Evolutionary conservation across 1,139 yeast species (phyloP).

Genomic region (Hyphopichia burtonii): DNA sequence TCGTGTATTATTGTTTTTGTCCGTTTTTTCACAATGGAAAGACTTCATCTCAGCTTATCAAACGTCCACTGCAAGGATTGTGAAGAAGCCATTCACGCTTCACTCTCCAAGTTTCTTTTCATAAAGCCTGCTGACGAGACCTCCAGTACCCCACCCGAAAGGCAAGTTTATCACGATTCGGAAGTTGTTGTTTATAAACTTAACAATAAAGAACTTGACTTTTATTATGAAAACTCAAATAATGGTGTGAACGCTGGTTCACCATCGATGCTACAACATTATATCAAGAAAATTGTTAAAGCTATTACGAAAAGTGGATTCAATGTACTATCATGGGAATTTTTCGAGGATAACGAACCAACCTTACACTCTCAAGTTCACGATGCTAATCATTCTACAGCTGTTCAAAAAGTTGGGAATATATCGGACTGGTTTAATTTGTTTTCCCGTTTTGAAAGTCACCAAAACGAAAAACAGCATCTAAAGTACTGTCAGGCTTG

Average conservation of each 20-base stretch:
- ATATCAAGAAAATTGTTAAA: conserved; percentile 22
- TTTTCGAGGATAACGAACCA: conserved; percentile 16
- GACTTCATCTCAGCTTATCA: conserved; percentile 27
- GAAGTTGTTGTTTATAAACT: conserved; percentile 13
- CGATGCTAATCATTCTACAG: conserved; percentile 1
- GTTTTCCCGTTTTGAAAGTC: conserved; percentile 11
- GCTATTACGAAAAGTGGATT: conserved; percentile 29
- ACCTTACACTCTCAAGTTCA: conserved; percentile 10
- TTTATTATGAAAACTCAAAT: conserved; percentile 14
- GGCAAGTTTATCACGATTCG: conserved; percentile 17
- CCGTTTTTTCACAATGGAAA: conserved; percentile 19
- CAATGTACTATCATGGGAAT: conserved; percentile 34
- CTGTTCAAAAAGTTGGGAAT: conserved; percentile 12
- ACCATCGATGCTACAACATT: conserved; percentile 9
- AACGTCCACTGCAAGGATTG: conserved; percentile 57
- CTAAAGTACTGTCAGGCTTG: conserved; percentile 34
- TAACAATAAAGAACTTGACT: conserved; percentile 18
- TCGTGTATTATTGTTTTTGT: too few species aligned
- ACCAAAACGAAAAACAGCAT: conserved; percentile 18
- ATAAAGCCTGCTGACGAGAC: not conserved
- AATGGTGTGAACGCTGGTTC: not conserved
- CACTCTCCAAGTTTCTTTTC: conserved; percentile 11
- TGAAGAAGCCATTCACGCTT: conserved; percentile 31
- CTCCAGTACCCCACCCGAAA: conserved; percentile 8
- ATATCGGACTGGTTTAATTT: conserved; percentile 11